Base-by-base conservation (phyloP, 345 rosid species). In the Eucalyptus viminalis region DNA sequence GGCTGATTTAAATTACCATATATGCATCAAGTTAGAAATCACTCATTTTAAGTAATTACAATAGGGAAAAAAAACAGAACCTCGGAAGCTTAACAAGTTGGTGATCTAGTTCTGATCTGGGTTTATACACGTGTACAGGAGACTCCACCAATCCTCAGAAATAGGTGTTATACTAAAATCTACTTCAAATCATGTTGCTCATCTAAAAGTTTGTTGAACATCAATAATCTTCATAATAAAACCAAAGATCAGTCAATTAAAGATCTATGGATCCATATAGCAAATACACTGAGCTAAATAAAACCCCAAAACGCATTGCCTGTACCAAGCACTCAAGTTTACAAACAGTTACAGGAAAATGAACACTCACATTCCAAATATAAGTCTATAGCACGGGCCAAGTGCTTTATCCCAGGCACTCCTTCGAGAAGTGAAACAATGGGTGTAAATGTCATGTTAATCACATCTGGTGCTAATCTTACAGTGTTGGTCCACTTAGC, bases 371-470 rank as follows among this genome's bases (percentile, higher is more conserved):
- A 96, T 90, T 97, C 97, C 93, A 98, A 93, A 91, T 98, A 98
- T 67, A 96, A 93, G 27, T 97, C 97, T 86, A 97, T 95, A 60
- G 99, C 99, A 58, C 98, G 97, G 50, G 95, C 93, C 90, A 98
- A 93, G 92, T 97, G 95, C 91, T 96, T 94, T 89, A 95, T 85
- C 87, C 99, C 99, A 90, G 97, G 97, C 50, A 97, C 97, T 92
- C 95, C 99, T 91, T 97, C 97, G 9, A 97, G 99, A 88, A 97
- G 94, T 88, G 97, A 96, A 87, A 95, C 96, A 86, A 97, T 95
- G 62, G 99, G 98, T 29, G 92, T 93, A 90, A 97, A 98, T 72
- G 97, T 95, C 99, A 98, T 98, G 94, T 95, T 95, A 90, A 98
- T 95, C 56, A 97, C 97, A 88, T 98, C 99, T 9, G 99, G 99